These are phyloP conservation scores for Allium sativum DNA, from an alignment of 106 monocot genomes.

Conservation along the genomic window DNA sequence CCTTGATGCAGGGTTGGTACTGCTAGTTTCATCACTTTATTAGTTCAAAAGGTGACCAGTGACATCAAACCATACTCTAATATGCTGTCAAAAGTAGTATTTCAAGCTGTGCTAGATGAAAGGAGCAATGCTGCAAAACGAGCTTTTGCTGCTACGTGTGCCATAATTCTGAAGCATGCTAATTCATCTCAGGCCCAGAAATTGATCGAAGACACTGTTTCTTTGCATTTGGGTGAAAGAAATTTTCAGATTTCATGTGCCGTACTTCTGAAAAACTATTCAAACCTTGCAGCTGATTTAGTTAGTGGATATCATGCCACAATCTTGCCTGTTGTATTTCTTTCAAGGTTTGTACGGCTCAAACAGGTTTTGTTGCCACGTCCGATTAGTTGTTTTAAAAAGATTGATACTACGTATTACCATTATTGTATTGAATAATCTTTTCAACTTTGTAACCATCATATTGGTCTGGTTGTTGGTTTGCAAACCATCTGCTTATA, in stretches of 20 bases:
- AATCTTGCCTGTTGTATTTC: slow-evolving; percentile 64
- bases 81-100: slow-evolving; percentile 52
- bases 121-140: slow-evolving; percentile 69
- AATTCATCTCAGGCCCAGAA: slow-evolving; percentile 53
- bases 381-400: no score
- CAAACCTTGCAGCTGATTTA: slow-evolving; percentile 61
- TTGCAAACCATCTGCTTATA: no score
- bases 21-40: slow-evolving; percentile 77
- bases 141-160: slow-evolving; percentile 84
- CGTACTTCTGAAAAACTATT: slow-evolving; percentile 64
- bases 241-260: slow-evolving; percentile 82
- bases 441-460: no score
- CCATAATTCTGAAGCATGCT: slow-evolving; percentile 59
- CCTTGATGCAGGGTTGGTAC: slow-evolving; percentile 67
- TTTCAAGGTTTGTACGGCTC: slow-evolving; percentile 56
- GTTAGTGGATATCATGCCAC: slow-evolving; percentile 57
- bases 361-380: not conserved
- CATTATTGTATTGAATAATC: no score
- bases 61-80: slow-evolving; percentile 65
- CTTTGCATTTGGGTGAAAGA: slow-evolving; percentile 74
- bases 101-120: slow-evolving; percentile 69
- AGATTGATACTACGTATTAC: no score
- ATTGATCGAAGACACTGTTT: slow-evolving; percentile 68
- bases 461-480: no score
- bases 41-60: slow-evolving; percentile 63